Base-by-base conservation (phyloP, 306 rosid genomes). In the Trifolium subterraneum region DNA sequence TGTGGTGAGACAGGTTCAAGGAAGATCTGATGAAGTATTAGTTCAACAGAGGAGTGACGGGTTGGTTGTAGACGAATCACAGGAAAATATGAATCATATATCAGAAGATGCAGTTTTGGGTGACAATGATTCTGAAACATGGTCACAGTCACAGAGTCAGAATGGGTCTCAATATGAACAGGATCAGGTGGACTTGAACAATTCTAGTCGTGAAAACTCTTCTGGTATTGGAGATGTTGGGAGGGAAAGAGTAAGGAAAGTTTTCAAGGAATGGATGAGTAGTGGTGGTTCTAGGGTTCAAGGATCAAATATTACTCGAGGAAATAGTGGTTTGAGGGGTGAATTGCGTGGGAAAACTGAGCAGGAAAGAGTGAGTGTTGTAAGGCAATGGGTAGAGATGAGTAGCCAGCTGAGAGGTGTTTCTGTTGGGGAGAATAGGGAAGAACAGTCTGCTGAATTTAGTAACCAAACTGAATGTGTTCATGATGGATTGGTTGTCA, bases 191-290 rank as follows among this genome's bases (percentile, higher is more conserved):
- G 89, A 75, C 15, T 84, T 82, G 39, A 84, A 86, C 81, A 87
- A 67, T 86, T 74, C 76, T 82, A 82, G 64, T 60, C 74, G 85
- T 72, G 98, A 87, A 78, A 83, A 76, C 68, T 87, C 90, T 31
- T 74, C 89, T 71, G 92, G 88, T 82, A 72, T 90, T 35, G 95
- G 95, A 63, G 90, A 83, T 68, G 89, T 85, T 78, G 97, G 90
- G 64, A 89, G 97, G 91, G 97, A 71, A 75, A 87, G 99, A 83
- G 99, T 94, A 78, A 87, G 99, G 76, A 88, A 88, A 78, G 79
- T 90, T 83, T 94, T 94, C 72, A 89, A 82, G 84, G 99, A 86
- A 76, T 94, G 99, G 97, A 94, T 84, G 90, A 85, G 79, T 67
- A 88, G 73, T 81, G 91, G 81, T 81, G 91, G 96, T 74, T 87